Conservation (phyloP, 257 asterid species). For the Nemophila menziesii region DNA sequence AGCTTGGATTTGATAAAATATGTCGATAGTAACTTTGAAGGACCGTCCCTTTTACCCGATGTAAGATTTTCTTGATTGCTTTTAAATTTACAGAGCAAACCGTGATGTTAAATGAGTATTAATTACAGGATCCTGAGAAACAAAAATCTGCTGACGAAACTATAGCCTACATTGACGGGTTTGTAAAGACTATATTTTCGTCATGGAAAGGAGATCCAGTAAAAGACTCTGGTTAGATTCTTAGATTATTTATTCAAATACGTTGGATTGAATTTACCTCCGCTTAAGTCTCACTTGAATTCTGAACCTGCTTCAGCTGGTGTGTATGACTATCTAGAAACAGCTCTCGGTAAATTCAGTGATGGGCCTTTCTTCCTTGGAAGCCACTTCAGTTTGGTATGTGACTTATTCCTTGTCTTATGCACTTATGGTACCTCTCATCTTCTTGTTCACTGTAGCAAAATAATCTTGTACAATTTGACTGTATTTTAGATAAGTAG, state of each 20-base stretch:
- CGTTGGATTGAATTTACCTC: not conserved
- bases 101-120: constrained; percentile 3
- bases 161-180: constrained; percentile 26
- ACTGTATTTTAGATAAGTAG: not conserved
- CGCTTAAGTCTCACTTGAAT: constrained; percentile 1
- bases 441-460: not conserved
- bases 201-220: constrained; percentile 35
- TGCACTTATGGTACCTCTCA: no score
- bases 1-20: constrained; percentile 46
- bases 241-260: not conserved
- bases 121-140: constrained; percentile 33
- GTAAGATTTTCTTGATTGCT: constrained; percentile 17
- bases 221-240: constrained; percentile 32
- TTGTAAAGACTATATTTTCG: constrained; percentile 10
- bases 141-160: constrained; percentile 37
- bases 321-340: constrained; percentile 47
- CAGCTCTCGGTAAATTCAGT: constrained; percentile 37
- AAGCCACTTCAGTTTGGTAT: constrained; percentile 42
- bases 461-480: not conserved
- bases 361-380: constrained; percentile 67
- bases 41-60: constrained; percentile 37
- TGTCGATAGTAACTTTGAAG: constrained; percentile 40
- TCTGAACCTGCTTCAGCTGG: constrained; percentile 24
- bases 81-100: not conserved
- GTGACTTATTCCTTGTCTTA: constrained; percentile 8